Base-by-base conservation (phyloP, 495 filamentous ascomycete species). In the Neurospora terricola region DNA sequence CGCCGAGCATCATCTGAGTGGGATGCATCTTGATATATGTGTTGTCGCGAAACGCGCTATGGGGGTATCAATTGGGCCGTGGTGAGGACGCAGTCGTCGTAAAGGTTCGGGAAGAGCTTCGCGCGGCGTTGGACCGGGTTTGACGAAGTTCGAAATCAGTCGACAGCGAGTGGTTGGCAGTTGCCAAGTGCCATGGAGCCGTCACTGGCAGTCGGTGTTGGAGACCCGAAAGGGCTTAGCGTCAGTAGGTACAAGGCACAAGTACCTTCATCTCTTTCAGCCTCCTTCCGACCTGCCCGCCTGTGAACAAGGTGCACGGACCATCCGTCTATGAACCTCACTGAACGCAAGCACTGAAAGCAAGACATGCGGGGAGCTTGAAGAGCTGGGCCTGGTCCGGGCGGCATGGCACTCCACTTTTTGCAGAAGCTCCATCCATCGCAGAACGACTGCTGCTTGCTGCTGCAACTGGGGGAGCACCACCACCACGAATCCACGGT, bases 1-100 rank as follows among this genome's bases (percentile, higher is more conserved):
- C 91, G 54, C 76, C 80, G 70, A 77, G 78, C 70, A 86, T 77
- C 69, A 73, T 76, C 74, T 85, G 84, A 77, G 87, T 84, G 80
- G 87, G 86, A 73, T 83, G 83, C 93, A 96, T 96, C 82, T 82
- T 91, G 83, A 81, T 70, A 75, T 73, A 72, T 75, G 72, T 72
- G 76, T 73, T 77, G 38, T 75, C 75, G 73, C 71, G 74, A 69
- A 40, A 59, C 48, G 74, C 75, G 76, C 54, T 66, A 66, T 74
- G 54, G 76, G 43, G 71, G 70, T 74, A 72, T 82, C 79, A 79
- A 80, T 82, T 80, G 76, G 78, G 39, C 70, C 74, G 45, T 70
- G 76, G 27, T 38, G 37, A 66, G 54, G 54, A 69, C 75, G 40
- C 68, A 71, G 72, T 66, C 62, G 38, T 45, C 68, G 66, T 54